phyloP scores from a whole-genome alignment of 768 basidiomycete genomes.

The Hemileccinum rubropunctum region DNA sequence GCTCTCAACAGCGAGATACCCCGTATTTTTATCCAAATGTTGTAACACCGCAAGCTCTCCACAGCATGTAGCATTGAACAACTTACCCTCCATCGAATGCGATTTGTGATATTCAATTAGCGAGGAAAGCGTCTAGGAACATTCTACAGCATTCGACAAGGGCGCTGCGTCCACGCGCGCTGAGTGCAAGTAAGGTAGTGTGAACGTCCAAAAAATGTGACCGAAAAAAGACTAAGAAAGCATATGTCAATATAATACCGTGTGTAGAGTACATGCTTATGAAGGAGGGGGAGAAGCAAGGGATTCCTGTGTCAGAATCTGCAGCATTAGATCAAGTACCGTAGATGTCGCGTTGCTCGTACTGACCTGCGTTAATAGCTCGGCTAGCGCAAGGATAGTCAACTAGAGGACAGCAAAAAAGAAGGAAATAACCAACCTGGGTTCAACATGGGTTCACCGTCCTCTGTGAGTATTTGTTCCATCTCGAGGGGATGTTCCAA shows the following conservation, averaged over 20 bases:
- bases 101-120: constrained; percentile 23
- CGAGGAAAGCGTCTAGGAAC: constrained; percentile 8
- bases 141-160: constrained; percentile 14
- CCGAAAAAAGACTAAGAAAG: constrained; percentile 16
- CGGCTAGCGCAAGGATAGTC: constrained; percentile 33
- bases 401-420: neutral
- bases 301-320: constrained; percentile 46
- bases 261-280: constrained; percentile 33
- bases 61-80: constrained; percentile 33
- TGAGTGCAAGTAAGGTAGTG: constrained; percentile 24
- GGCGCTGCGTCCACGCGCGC: constrained; percentile 14
- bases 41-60: constrained; percentile 30
- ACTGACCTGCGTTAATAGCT: constrained; percentile 61
- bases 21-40: constrained; percentile 27
- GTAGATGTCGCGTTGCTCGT: constrained; percentile 7
- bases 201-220: constrained; percentile 8
- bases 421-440: constrained; percentile 47
- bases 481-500: constrained; percentile 41
- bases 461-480: constrained; percentile 59
- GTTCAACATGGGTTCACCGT: constrained; percentile 66
- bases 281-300: constrained; percentile 66
- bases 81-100: neutral
- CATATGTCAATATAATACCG: constrained; percentile 20
- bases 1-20: constrained; percentile 39
- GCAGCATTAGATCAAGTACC: constrained; percentile 30